Conservation (phyloP, 2,329 filamentous ascomycete genomes). For the Aspergillus nomiae region DNA sequence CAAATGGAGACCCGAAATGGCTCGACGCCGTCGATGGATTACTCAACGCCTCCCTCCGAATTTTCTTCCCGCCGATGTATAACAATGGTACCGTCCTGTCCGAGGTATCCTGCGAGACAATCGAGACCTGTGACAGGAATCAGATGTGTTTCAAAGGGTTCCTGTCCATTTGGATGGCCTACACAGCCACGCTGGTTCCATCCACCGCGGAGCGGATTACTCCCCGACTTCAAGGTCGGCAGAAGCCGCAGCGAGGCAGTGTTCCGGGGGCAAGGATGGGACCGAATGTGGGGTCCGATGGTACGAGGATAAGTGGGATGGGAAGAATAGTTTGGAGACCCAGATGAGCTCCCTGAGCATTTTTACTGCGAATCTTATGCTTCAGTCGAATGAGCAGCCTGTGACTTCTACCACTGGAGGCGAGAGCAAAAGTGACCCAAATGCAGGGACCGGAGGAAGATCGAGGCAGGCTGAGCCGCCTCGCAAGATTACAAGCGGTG, state of each 20-base stretch:
- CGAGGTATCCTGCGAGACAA: conserved; percentile 59
- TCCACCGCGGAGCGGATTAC: conserved; percentile 53
- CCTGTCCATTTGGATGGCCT: conserved; percentile 58
- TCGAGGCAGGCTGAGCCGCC: not conserved
- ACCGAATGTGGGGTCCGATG: conserved; percentile 39
- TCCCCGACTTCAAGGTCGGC: conserved; percentile 55
- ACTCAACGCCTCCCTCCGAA: conserved; percentile 56
- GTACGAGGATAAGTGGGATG: conserved; percentile 32
- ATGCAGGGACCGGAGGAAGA: not conserved
- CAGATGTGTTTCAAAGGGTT: conserved; percentile 66
- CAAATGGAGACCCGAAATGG: conserved; percentile 50
- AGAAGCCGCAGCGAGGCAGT: conserved; percentile 53
- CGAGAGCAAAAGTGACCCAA: not conserved
- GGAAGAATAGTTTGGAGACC: conserved; percentile 29
- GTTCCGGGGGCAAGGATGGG: conserved; percentile 46
- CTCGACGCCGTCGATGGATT: conserved; percentile 50
- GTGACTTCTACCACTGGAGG: not conserved
- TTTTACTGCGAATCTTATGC: conserved; percentile 11
- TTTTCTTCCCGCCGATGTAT: conserved; percentile 51
- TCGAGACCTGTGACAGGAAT: conserved; percentile 57
- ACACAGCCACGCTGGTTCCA: conserved; percentile 57
- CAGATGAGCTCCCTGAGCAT: conserved; percentile 31
- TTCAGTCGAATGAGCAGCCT: not conserved
- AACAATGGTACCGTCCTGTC: conserved; percentile 50
- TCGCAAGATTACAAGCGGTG: not conserved